These are phyloP conservation scores for Amesomyces nigricolor DNA, from an alignment of 2,329 filamentous ascomycete species.

Conservation along the genomic window DNA sequence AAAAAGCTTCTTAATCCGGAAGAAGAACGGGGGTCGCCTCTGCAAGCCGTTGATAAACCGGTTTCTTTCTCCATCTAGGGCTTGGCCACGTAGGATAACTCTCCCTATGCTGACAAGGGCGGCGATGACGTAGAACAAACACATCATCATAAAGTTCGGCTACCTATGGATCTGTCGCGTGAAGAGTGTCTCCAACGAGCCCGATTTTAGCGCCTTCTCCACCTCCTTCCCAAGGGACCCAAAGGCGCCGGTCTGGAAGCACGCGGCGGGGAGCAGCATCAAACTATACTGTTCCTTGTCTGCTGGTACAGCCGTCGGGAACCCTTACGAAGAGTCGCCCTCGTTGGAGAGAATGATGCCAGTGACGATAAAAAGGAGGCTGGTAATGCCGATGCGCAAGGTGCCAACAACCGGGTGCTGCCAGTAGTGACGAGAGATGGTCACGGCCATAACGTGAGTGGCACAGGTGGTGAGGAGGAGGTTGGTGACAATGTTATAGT, in stretches of 20 bases:
- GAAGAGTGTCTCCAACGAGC: conserved; percentile 10
- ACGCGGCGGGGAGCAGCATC: conserved; percentile 31
- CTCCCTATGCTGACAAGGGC: conserved; percentile 18
- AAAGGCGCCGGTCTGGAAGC: conserved; percentile 27
- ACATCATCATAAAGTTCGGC: conserved; percentile 22
- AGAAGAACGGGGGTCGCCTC: conserved; percentile 1
- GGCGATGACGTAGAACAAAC: conserved; percentile 20
- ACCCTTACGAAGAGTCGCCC: conserved; percentile 22
- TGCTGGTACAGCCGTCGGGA: conserved; percentile 29
- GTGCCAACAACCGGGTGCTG: conserved; percentile 27
- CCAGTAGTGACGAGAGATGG: conserved; percentile 34
- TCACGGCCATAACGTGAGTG: conserved; percentile 34
- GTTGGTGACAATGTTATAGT: conserved; percentile 35
- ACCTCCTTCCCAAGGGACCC: conserved; percentile 9
- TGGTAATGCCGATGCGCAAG: conserved; percentile 30
- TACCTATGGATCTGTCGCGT: conserved; percentile 20
- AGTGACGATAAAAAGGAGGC: conserved; percentile 30
- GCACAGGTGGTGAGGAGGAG: conserved; percentile 35
- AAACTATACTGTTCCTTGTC: conserved; percentile 17
- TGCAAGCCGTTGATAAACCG: conserved; percentile 12
- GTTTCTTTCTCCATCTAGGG: conserved; percentile 10
- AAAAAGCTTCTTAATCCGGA: conserved; percentile 10
- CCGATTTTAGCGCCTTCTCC: conserved; percentile 1
- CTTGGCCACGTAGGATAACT: conserved; percentile 14
- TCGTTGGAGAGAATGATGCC: conserved; percentile 32